A percentile compares a stretch with the other conserved stretches of the same genome.
Conservation (phyloP, 2,329 filamentous ascomycete genomes). For the Colletotrichum magnum region DNA sequence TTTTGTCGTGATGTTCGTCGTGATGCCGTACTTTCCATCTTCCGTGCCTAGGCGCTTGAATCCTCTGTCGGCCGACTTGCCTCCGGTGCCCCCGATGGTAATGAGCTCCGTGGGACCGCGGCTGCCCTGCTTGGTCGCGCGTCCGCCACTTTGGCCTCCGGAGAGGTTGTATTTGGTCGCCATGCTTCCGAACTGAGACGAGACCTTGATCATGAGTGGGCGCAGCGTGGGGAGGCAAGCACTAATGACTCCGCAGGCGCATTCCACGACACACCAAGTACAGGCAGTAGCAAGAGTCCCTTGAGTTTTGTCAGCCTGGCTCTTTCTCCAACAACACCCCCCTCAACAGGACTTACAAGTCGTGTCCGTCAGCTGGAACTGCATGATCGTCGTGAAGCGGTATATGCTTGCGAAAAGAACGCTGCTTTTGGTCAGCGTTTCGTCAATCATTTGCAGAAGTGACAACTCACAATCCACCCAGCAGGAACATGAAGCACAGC, state of each 20-base stretch:
- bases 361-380: slow-evolving; percentile 46
- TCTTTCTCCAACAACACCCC: neutral
- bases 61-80: slow-evolving; percentile 30
- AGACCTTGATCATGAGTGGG: slow-evolving; percentile 43
- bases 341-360: slow-evolving; percentile 31
- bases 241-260: slow-evolving; percentile 54
- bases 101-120: slow-evolving; percentile 33
- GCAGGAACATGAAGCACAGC: slow-evolving; percentile 48
- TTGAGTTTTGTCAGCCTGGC: slow-evolving; percentile 22
- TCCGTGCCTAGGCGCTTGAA: slow-evolving; percentile 31
- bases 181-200: slow-evolving; percentile 32
- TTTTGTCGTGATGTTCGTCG: slow-evolving; percentile 17
- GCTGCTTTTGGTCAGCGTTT: slow-evolving; percentile 4
- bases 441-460: neutral
- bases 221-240: slow-evolving; percentile 60
- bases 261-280: slow-evolving; percentile 52
- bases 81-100: slow-evolving; percentile 31
- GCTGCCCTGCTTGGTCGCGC: slow-evolving; percentile 23
- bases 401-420: slow-evolving; percentile 39
- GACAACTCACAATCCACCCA: slow-evolving; percentile 51
- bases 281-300: slow-evolving; percentile 48
- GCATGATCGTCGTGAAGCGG: slow-evolving; percentile 49
- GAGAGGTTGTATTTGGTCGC: slow-evolving; percentile 35
- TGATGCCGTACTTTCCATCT: slow-evolving; percentile 28
- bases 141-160: slow-evolving; percentile 27